Percentiles rank a stretch among this genome's conserved stretches.
phyloP scores from a whole-genome alignment of 1,139 yeast species.

The Scheffersomyces insectosa region DNA sequence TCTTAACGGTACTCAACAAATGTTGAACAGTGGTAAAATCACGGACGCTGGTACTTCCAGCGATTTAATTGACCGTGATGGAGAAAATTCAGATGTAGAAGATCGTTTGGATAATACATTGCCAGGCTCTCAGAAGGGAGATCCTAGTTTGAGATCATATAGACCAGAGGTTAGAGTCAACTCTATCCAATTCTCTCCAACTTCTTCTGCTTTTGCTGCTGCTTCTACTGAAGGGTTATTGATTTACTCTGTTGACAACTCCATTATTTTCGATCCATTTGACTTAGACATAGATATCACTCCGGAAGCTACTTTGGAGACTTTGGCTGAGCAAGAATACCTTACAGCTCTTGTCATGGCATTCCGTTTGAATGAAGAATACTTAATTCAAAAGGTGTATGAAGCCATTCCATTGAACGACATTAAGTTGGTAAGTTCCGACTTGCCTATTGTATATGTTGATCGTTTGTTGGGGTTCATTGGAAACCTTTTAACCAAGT shows the following conservation, averaged over 20 bases:
- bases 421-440: slow-evolving; percentile 62
- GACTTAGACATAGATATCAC: slow-evolving; percentile 93
- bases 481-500: slow-evolving; percentile 58
- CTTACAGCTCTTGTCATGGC: slow-evolving; percentile 88
- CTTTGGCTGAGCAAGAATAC: slow-evolving; percentile 62
- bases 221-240: slow-evolving; percentile 94
- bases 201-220: slow-evolving; percentile 89
- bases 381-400: slow-evolving; percentile 70
- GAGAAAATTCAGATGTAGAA: slow-evolving; percentile 83
- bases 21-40: slow-evolving; percentile 75
- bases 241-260: slow-evolving; percentile 76
- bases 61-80: slow-evolving; percentile 79
- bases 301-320: slow-evolving; percentile 68
- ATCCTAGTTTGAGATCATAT: slow-evolving; percentile 72
- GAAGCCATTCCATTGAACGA: slow-evolving; percentile 79
- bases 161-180: slow-evolving; percentile 83
- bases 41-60: slow-evolving; percentile 83
- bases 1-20: slow-evolving; percentile 82
- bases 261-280: slow-evolving; percentile 85
- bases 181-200: slow-evolving; percentile 80
- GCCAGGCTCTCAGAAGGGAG: slow-evolving; percentile 92
- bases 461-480: slow-evolving; percentile 68
- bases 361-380: slow-evolving; percentile 82
- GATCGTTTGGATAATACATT: slow-evolving; percentile 73
- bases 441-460: slow-evolving; percentile 76